Base-by-base conservation (phyloP, 1,284 basidiomycete species). In the Entoloma clypeatum region DNA sequence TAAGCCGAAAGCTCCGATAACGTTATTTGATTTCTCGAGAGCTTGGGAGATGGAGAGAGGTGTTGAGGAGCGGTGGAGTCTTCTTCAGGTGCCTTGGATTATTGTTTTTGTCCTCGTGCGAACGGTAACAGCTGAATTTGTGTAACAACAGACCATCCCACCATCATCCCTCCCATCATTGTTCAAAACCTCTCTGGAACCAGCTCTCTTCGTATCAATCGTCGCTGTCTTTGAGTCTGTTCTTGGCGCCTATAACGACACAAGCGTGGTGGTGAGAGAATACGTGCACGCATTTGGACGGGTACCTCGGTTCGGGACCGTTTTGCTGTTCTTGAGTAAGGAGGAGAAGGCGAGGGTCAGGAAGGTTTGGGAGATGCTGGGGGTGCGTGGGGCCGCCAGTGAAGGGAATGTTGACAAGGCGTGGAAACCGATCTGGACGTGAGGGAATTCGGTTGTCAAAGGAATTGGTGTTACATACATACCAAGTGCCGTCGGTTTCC, bases 141-240 rank as follows among this genome's bases (percentile, higher is more conserved):
- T n/a, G n/a, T n/a, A n/a, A n/a, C n/a, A n/a, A 7, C 50, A 84
- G 76, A 67, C 67, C 27, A 67, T 86, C 33, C 60, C 73, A 0
- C 75, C 82, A 0, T 31, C 61, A 5, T 61, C 65, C n/a, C 58
- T 86, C 8, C 79, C 80, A 0, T 47, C 65, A 0, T 59, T 87
- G 30, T 84, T 82, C 60, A 72, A 81, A 52, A 75, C 67, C 0
- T 82, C 82, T 0, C 67, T 89, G 19, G 84, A 86, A 33, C 73
- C 86, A 0, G 55, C 67, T 1, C 53, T 82, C 11, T 69, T 89
- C 6, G 66, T 66, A 3, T 72, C 75, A 2, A 67, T 87, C 16
- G 59, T 86, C 9, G 59, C 67, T 26, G 71, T 69, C 5, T 74
- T 84, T 42, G 56, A 56, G 10, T 52, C 54, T 0, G 57, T 71